Conservation (phyloP, 208 protist species). For the Naegleria lovaniensis region DNA sequence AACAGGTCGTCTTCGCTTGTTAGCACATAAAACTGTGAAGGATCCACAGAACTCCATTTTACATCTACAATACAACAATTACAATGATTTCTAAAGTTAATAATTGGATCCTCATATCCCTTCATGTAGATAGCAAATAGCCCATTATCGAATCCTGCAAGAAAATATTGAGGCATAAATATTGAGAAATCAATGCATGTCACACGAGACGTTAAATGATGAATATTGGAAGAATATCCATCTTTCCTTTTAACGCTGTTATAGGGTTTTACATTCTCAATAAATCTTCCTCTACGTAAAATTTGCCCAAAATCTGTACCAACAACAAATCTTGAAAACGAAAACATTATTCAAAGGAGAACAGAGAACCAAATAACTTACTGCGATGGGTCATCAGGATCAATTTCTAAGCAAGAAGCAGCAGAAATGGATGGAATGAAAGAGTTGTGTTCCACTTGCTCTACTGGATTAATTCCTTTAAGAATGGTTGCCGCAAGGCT, state of each 20-base stretch:
- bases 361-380: too few species aligned
- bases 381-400: background rate
- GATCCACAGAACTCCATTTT: background rate
- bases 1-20: background rate
- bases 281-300: background rate
- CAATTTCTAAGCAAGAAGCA: background rate
- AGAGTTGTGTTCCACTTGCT: background rate
- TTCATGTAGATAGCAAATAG: background rate
- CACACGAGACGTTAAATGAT: background rate
- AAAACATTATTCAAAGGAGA: background rate
- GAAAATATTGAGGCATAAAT: background rate
- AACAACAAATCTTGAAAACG: background rate
- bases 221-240: background rate
- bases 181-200: background rate
- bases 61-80: background rate
- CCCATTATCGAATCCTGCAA: background rate
- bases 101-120: background rate
- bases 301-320: constrained; percentile 13
- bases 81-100: background rate
- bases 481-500: background rate
- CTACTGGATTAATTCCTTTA: background rate
- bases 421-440: background rate
- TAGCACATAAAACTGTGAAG: background rate
- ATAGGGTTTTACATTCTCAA: background rate
- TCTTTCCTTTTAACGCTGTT: background rate